Base-by-base conservation (phyloP, 1,284 basidiomycete species). In the Hemileia vastatrix region DNA sequence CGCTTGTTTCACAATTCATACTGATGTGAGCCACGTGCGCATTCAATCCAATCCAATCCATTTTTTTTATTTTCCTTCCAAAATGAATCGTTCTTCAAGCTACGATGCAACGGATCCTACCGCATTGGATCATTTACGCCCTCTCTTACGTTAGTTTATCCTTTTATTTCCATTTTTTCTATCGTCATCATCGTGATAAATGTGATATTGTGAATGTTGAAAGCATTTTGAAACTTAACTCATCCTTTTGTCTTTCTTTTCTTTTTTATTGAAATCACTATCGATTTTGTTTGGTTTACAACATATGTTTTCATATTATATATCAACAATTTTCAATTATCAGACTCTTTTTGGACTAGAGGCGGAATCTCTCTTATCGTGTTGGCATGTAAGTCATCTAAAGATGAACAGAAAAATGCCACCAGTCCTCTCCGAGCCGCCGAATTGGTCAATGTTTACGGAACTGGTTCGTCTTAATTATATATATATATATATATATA, bases 321-420 rank as follows among this genome's bases (percentile, higher is more conserved):
- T 32, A 9, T 8, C 9, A 6, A 57, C 23, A n/a, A 19, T 61
- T 21, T 15, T 43, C 19, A 3, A 18, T 48, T 27, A 40, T 49
- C 52, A 68, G 67, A 70, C 24, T 68, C 68, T 3, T 73, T 73
- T 59, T 75, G 72, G 71, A 71, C 67, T 5, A 62, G 71, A 13
- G 73, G 72, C 3, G 65, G 66, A 5, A 66, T 66, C 21, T 57
- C 67, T 15, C 59, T 72, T 33, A 70, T 75, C 55, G 73, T 73
- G 4, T 64, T 73, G 24, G 73, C 71, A 0, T 73, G 71, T 56
- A 73, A 75, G 44, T 71, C 71, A 13, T 21, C 48, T 4, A 49
- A 63, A 19, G 64, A 67, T 11, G 54, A 63, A 9, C 33, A 50
- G 6, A 27, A 50, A 21, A 61, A 67, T 45, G 61, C 58, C 5